Evolutionary conservation across 2,329 filamentous ascomycete species (phyloP), one percentile per base, ranked within the genome.

Genomic region (Elsinoe australis): DNA sequence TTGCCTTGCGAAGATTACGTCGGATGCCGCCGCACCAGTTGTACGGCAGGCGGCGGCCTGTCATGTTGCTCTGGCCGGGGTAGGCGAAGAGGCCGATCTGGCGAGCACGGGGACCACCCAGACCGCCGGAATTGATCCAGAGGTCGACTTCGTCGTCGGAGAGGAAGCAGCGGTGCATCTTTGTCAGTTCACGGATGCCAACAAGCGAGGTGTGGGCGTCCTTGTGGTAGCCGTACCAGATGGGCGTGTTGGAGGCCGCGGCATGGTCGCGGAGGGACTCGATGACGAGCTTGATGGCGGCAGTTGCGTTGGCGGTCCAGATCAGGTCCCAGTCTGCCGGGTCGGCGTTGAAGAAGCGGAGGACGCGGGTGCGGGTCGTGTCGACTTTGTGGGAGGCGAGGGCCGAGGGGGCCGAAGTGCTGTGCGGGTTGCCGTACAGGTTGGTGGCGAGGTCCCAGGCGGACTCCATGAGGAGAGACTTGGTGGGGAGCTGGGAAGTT

Each of bases 31-130:
- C 50, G 7, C 75, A 72, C 89, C 88, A 95, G 3, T 71, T 65
- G 12, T 87, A 62, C 5, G 88, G 86, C 51, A 87, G 73, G 47
- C 86, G 79, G 17, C 75, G 76, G 2, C 90, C 90, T 54, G 90
- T 84, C 83, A 95, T 85, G 60, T 95, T 95, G 24, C 89, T 95
- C 62, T 96, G 90, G 1, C 83, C 89, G 5, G 90, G 85, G 61
- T 87, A 95, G 21, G 87, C 85, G 62, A 96, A 87, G 1, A 86
- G 63, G 3, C 49, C 53, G 4, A 78, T 54, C 10, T 45, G 34
- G 14, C 33, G 24, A 52, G 55, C 19, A 51, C 58, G 53, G 35
- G 61, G 42, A 31, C 59, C 58, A 42, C 70, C 58, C 17, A 63
- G 57, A 24, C 56, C 51, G 7, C 57, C 51, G 18, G 71, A 66